Evolutionary conservation across 225 moss, liverwort and hornwort species (phyloP).

Genomic region (Pseudisothecium myosuroides): DNA sequence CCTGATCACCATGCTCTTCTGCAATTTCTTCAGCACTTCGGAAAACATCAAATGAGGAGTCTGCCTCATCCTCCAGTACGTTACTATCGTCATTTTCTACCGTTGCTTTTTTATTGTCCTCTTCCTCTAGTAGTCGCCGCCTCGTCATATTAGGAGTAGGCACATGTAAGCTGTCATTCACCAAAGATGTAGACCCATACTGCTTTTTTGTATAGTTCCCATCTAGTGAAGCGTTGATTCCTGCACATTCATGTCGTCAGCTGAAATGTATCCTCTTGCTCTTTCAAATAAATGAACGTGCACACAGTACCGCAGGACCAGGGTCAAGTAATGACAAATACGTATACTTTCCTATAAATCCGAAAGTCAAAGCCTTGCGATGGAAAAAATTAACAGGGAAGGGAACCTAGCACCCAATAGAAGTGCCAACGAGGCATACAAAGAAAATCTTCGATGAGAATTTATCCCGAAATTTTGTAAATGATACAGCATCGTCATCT

Average conservation of each 20-base stretch:
- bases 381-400: neutral
- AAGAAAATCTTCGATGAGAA: neutral
- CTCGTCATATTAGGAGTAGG: neutral
- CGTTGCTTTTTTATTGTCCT: constrained; percentile 16
- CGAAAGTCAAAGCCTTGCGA: neutral
- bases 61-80: constrained; percentile 65
- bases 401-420: neutral
- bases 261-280: neutral
- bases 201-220: neutral
- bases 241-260: constrained; percentile 17
- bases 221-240: neutral
- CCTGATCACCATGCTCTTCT: constrained; percentile 66
- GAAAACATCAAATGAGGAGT: constrained; percentile 67
- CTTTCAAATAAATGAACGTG: neutral
- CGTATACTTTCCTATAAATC: neutral
- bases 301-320: neutral
- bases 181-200: neutral
- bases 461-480: neutral
- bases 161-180: constrained; percentile 1
- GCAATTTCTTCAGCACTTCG: constrained; percentile 67
- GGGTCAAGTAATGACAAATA: neutral
- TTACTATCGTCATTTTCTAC: constrained; percentile 63
- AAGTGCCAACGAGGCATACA: neutral
- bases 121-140: constrained; percentile 36
- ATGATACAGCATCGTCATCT: neutral